A percentile compares a stretch with the other conserved stretches of the same genome.
Evolutionary conservation across 768 basidiomycete genomes (phyloP).

Genomic region (Rhodotorula diobovata): DNA sequence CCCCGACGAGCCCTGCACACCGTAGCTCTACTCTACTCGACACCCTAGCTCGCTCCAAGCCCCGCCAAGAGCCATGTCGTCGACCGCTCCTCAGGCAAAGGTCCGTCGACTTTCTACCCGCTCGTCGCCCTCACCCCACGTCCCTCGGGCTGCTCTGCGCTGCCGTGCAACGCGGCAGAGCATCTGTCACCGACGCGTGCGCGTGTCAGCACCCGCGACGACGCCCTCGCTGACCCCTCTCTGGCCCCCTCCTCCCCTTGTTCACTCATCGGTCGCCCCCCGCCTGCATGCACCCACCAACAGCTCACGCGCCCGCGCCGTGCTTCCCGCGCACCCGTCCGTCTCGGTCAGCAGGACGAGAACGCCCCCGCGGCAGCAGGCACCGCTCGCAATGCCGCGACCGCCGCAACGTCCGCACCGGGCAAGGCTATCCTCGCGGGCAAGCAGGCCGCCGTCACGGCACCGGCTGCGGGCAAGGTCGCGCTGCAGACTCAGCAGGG

Average conservation of each 20-base stretch:
- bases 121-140: background rate
- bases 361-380: background rate
- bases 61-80: constrained; percentile 1
- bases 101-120: constrained; percentile 19
- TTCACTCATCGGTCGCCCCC: background rate
- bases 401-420: background rate
- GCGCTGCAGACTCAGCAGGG: background rate
- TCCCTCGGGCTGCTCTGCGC: too few species aligned
- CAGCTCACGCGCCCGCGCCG: constrained; percentile 29
- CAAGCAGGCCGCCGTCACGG: background rate
- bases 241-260: background rate
- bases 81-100: constrained; percentile 8
- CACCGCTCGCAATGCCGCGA: background rate
- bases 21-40: background rate
- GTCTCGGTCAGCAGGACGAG: constrained; percentile 26
- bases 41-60: background rate
- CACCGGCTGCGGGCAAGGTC: background rate
- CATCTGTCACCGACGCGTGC: rapidly evolving
- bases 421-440: background rate
- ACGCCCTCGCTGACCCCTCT: background rate
- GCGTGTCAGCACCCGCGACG: too few species aligned
- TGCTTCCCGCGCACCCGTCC: constrained; percentile 27
- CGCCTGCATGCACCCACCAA: constrained; percentile 6
- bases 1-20: background rate
- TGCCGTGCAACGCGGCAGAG: background rate